phyloP scores from a whole-genome alignment of 805 yeast genomes.

The Diddensiella santjacobensis region DNA sequence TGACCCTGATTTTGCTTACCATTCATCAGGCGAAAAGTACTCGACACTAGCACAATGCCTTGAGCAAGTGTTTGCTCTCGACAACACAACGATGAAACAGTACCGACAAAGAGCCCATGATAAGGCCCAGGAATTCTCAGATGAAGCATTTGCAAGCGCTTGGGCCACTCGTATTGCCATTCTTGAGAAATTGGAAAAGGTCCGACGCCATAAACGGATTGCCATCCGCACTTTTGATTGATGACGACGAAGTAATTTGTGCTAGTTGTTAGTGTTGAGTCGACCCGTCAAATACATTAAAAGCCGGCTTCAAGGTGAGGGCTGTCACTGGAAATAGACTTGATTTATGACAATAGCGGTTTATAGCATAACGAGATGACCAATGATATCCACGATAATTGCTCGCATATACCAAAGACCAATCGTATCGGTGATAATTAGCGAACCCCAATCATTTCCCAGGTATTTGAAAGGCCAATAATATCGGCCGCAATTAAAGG shows the following conservation, averaged over 20 bases:
- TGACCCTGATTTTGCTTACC: constrained; percentile 63
- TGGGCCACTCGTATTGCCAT: constrained; percentile 43
- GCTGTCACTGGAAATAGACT: too few species aligned
- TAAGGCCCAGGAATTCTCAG: constrained; percentile 55
- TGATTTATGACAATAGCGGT: too few species aligned
- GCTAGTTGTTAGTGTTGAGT: too few species aligned
- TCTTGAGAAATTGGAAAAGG: constrained; percentile 23
- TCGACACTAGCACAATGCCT: constrained; percentile 48
- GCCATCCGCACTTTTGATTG: constrained; percentile 21
- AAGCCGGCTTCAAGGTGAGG: too few species aligned
- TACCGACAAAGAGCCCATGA: constrained; percentile 44
- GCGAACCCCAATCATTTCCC: too few species aligned
- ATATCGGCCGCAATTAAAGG: too few species aligned
- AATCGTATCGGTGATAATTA: too few species aligned
- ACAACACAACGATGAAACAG: constrained; percentile 35
- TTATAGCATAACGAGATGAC: too few species aligned
- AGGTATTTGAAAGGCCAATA: too few species aligned
- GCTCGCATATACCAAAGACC: too few species aligned
- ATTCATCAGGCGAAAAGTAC: constrained; percentile 36
- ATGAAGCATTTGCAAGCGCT: constrained; percentile 47
- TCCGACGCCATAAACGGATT: constrained; percentile 22
- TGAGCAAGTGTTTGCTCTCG: constrained; percentile 38
- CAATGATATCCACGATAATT: too few species aligned
- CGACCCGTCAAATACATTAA: too few species aligned
- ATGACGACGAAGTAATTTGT: background rate